Percentiles rank a stretch among this genome's conserved stretches.
Conservation (phyloP, 495 filamentous ascomycete genomes). For the Talaromyces nanjingensis region DNA sequence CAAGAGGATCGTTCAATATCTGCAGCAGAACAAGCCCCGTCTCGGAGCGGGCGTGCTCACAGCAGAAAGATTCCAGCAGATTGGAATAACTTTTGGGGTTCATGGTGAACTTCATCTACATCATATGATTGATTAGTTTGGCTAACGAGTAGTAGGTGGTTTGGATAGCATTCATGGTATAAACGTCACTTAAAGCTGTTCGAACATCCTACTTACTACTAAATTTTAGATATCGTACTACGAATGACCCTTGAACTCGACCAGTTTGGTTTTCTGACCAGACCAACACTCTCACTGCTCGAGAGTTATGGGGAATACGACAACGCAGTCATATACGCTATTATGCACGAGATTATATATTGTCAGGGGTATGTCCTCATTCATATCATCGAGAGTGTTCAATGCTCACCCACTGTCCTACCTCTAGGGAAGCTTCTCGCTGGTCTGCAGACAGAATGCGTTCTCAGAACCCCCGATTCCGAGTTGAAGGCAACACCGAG, state of each 20-base stretch:
- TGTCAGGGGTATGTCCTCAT: constrained; percentile 45
- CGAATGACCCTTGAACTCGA: constrained; percentile 62
- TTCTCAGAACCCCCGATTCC: constrained; percentile 33
- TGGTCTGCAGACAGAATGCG: constrained; percentile 58
- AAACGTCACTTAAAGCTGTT: background rate
- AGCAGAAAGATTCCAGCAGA: constrained; percentile 59
- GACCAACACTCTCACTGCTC: constrained; percentile 58
- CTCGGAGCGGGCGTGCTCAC: constrained; percentile 65
- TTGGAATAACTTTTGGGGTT: constrained; percentile 70
- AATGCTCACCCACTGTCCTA: background rate
- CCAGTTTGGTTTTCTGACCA: constrained; percentile 63
- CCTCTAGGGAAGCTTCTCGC: constrained; percentile 40
- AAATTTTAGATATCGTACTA: constrained; percentile 52
- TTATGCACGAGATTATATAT: constrained; percentile 83
- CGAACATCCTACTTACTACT: background rate
- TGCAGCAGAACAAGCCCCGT: constrained; percentile 48
- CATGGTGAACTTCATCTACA: constrained; percentile 46
- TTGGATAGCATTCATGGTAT: constrained; percentile 59
- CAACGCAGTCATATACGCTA: constrained; percentile 69
- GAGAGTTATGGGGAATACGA: constrained; percentile 64
- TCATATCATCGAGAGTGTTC: background rate
- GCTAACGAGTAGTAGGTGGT: constrained; percentile 41
- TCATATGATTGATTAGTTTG: background rate
- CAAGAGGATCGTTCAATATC: constrained; percentile 55
- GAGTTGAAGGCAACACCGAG: constrained; percentile 30